Percentiles rank a stretch among this genome's conserved stretches.
Conservation (phyloP, 257 asterid genomes). For the Nyctanthes arbortristis region DNA sequence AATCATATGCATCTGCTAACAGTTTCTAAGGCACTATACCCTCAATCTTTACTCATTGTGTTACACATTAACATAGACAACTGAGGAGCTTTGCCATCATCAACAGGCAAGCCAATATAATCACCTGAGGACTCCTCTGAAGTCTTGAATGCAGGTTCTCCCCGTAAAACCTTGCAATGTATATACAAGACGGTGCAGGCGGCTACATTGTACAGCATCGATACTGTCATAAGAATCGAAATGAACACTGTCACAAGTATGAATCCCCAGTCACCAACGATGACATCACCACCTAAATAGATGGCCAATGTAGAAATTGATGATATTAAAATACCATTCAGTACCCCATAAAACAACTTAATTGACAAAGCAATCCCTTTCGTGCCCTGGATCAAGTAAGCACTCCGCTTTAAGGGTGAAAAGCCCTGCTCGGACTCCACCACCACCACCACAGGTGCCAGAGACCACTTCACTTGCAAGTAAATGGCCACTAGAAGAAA, state of each 20-base stretch:
- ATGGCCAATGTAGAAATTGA: conserved; percentile 30
- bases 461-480: conserved; percentile 46
- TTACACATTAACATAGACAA: conserved; percentile 69
- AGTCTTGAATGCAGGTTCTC: conserved; percentile 82
- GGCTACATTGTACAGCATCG: conserved; percentile 42
- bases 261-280: conserved; percentile 47
- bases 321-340: conserved; percentile 24
- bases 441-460: conserved; percentile 46
- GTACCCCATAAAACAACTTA: conserved; percentile 24
- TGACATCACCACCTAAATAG: conserved; percentile 25
- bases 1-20: neutral
- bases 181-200: conserved; percentile 48
- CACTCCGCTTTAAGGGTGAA: conserved; percentile 57
- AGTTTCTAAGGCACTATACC: too few species aligned
- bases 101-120: conserved; percentile 79
- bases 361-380: conserved; percentile 37
- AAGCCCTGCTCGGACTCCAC: conserved; percentile 74
- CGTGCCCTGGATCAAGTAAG: conserved; percentile 54
- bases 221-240: conserved; percentile 34
- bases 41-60: conserved; percentile 19
- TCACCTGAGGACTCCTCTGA: too few species aligned
- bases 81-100: conserved; percentile 81
- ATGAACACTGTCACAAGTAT: conserved; percentile 42
- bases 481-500: conserved; percentile 14
- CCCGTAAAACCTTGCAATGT: conserved; percentile 68